phyloP scores from a whole-genome alignment of 2,329 filamentous ascomycete genomes.

The Pseudocercospora fijiensis region DNA sequence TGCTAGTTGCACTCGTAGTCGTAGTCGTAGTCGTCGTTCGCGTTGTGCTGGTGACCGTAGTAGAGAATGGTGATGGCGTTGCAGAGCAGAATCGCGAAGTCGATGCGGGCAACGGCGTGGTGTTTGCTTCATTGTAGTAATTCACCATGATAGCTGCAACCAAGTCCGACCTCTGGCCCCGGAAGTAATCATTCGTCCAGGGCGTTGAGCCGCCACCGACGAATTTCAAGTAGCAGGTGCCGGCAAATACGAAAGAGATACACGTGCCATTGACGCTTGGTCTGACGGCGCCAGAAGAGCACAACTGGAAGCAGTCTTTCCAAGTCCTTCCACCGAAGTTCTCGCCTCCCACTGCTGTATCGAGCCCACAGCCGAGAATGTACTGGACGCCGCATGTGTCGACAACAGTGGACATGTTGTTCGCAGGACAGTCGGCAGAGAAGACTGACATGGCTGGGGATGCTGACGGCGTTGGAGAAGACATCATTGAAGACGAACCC shows the following conservation, averaged over 20 bases:
- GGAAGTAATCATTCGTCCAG: not conserved
- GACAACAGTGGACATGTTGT: conserved; percentile 1
- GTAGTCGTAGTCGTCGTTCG: not conserved
- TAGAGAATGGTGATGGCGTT: not conserved
- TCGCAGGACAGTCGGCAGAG: conserved; percentile 2
- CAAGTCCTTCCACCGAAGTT: not conserved
- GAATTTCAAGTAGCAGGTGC: conserved; percentile 1
- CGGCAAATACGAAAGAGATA: not conserved
- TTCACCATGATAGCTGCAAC: not conserved
- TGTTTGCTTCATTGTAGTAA: not conserved
- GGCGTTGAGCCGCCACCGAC: not conserved
- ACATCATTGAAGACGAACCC: not conserved
- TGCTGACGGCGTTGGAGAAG: not conserved
- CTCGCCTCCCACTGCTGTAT: not conserved
- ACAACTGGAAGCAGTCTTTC: conserved; percentile 5
- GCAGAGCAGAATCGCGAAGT: not conserved
- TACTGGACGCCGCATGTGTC: conserved; percentile 8
- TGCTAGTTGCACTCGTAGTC: not conserved
- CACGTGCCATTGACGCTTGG: not conserved
- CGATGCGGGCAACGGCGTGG: not conserved
- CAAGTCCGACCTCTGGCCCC: not conserved
- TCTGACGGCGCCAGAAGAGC: not conserved
- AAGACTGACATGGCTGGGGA: not conserved
- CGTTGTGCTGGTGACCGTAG: not conserved
- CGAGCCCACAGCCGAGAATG: not conserved